A percentile compares a stretch with the other conserved stretches of the same genome.
Evolutionary conservation across 2,329 filamentous ascomycete species (phyloP).

Genomic region (Curvularia spicifera): DNA sequence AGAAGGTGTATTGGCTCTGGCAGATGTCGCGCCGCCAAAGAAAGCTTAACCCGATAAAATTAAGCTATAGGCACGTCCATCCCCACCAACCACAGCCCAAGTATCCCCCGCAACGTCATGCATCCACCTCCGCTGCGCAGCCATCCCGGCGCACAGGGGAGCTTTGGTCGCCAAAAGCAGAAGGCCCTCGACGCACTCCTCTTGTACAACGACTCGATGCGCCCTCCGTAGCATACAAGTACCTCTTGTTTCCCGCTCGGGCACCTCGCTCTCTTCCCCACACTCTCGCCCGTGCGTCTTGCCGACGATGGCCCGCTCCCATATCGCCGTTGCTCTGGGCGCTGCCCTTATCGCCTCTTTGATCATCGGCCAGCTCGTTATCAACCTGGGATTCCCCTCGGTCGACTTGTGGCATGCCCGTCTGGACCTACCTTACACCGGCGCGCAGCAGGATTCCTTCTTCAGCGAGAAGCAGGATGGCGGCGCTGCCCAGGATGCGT

Average conservation of each 20-base stretch:
- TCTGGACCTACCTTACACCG: slow-evolving; percentile 32
- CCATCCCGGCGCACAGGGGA: not conserved
- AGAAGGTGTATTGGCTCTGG: slow-evolving; percentile 21
- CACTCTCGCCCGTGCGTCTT: slow-evolving; percentile 26
- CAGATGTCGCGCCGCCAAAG: slow-evolving; percentile 15
- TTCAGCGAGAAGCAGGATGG: slow-evolving; percentile 38
- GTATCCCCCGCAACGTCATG: slow-evolving; percentile 24
- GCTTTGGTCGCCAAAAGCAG: slow-evolving; percentile 3
- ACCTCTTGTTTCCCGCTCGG: slow-evolving; percentile 1
- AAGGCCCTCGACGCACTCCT: not conserved
- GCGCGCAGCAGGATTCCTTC: slow-evolving; percentile 34
- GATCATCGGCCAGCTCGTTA: slow-evolving; percentile 45
- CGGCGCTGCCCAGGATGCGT: slow-evolving; percentile 45
- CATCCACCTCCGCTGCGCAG: not conserved
- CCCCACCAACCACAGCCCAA: slow-evolving; percentile 20
- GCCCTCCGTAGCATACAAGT: slow-evolving; percentile 13
- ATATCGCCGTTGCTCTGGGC: slow-evolving; percentile 47
- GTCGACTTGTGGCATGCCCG: slow-evolving; percentile 47
- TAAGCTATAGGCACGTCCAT: slow-evolving; percentile 17
- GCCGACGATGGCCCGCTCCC: slow-evolving; percentile 49
- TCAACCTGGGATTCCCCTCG: slow-evolving; percentile 44
- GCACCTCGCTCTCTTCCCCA: too few relatives aligned
- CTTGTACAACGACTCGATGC: slow-evolving; percentile 1
- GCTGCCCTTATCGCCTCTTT: slow-evolving; percentile 44
- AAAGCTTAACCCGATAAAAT: slow-evolving; percentile 19